Evolutionary conservation across 371 early-diverging fungal genomes (phyloP).

Genomic region (Mortierella sp.): DNA sequence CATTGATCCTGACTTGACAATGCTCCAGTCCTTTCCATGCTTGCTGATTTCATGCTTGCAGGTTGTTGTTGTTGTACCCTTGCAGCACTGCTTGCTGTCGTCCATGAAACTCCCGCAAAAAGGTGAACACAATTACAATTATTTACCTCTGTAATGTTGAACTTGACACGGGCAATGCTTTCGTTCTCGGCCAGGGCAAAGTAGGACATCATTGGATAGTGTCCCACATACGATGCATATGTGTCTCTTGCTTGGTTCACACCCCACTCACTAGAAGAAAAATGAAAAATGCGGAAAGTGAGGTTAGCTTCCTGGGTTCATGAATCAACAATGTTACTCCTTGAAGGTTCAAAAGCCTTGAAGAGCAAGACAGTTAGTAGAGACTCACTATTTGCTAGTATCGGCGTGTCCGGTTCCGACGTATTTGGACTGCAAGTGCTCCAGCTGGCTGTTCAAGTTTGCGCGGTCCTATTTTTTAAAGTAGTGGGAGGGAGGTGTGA

Average conservation of each 20-base stretch:
- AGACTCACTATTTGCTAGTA: constrained; percentile 84
- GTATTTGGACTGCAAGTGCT: constrained; percentile 90
- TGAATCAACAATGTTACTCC: not conserved
- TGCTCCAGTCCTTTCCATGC: too few species aligned
- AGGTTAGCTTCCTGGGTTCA: not conserved
- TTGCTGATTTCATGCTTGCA: too few species aligned
- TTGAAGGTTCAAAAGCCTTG: not conserved
- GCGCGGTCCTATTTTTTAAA: constrained; percentile 70
- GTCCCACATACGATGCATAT: constrained; percentile 85
- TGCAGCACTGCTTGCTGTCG: not conserved
- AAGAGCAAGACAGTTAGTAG: not conserved
- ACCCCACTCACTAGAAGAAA: constrained; percentile 81
- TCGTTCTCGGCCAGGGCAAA: constrained; percentile 91
- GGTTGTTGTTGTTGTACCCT: too few species aligned
- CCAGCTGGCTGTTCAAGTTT: constrained; percentile 86
- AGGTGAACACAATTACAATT: not conserved
- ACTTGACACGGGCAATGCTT: constrained; percentile 79
- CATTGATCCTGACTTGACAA: too few species aligned
- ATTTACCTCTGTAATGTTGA: constrained; percentile 78
- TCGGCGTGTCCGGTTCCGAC: constrained; percentile 96
- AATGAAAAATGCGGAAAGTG: not conserved
- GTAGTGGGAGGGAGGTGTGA: not conserved
- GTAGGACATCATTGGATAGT: constrained; percentile 79
- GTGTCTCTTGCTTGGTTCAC: constrained; percentile 89
- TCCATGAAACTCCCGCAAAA: too few species aligned